A percentile compares a stretch with the other conserved stretches of the same genome.
phyloP scores from a whole-genome alignment of 805 yeast genomes.

The Yamadazyma takamatsuzukensis region DNA sequence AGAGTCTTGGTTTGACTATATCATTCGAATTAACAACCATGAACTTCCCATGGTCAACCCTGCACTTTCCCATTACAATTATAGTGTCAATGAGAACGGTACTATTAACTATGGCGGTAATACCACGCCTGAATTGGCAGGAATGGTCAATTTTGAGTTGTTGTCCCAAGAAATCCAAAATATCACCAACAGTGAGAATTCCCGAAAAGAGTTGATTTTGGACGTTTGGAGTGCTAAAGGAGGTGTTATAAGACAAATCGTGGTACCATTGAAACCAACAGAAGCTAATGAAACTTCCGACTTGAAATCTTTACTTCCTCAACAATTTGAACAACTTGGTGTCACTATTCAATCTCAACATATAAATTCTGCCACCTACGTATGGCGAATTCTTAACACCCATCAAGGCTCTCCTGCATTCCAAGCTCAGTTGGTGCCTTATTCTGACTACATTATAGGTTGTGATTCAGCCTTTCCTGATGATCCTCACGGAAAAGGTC shows the following conservation, averaged over 20 bases:
- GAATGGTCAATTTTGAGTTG: conserved; percentile 38
- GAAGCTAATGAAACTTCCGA: conserved; percentile 4
- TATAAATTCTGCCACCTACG: conserved; percentile 68
- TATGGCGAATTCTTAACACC: conserved; percentile 80
- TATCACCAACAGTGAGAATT: conserved; percentile 15
- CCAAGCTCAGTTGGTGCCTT: conserved; percentile 75
- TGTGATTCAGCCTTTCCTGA: conserved; percentile 54
- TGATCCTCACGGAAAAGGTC: conserved; percentile 54
- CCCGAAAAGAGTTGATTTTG: conserved; percentile 43
- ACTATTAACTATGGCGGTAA: conserved; percentile 33
- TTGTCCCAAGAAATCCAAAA: conserved; percentile 41
- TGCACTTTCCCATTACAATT: conserved; percentile 22
- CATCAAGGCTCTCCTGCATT: conserved; percentile 79
- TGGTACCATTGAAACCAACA: conserved; percentile 19
- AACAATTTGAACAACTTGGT: conserved; percentile 53
- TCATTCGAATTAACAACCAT: conserved; percentile 75
- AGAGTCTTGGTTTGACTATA: conserved; percentile 85
- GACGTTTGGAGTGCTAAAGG: conserved; percentile 90
- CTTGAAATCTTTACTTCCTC: conserved; percentile 15
- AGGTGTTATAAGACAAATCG: conserved; percentile 42
- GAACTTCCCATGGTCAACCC: conserved; percentile 46
- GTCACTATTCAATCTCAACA: conserved; percentile 76
- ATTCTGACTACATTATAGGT: conserved; percentile 84
- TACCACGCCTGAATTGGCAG: conserved; percentile 30
- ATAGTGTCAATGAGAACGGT: conserved; percentile 39